Evolutionary conservation across 1,284 basidiomycete species (phyloP).

Genomic region (Papiliotrema flavescens): DNA sequence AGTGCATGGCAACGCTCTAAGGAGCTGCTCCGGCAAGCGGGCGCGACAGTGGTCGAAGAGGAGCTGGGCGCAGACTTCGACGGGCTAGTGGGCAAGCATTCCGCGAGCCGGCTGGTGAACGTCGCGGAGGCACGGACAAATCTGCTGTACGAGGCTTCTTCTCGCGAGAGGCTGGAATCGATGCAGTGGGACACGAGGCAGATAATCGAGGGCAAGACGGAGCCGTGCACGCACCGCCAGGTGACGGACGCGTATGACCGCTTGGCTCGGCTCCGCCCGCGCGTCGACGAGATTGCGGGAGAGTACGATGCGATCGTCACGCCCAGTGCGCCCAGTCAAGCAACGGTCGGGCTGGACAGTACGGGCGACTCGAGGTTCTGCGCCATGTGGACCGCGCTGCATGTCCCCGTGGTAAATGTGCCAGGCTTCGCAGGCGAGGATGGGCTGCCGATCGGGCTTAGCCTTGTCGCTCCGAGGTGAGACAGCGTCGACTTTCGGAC

Average conservation of each 20-base stretch:
- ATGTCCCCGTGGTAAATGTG: no score
- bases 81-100: not conserved
- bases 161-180: no score
- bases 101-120: not conserved
- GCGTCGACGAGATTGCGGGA: not conserved
- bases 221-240: not conserved
- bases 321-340: not conserved
- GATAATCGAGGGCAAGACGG: no score
- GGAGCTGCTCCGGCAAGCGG: no score
- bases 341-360: not conserved
- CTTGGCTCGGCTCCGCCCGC: not conserved
- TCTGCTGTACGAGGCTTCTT: no score
- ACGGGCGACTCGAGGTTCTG: not conserved
- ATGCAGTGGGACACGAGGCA: not conserved
- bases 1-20: not conserved
- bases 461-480: no score
- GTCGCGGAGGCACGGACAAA: not conserved
- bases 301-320: not conserved
- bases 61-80: not conserved
- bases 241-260: not conserved
- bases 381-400: not conserved
- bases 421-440: no score
- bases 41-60: no score
- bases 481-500: no score
- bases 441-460: no score